Base-by-base conservation (phyloP, 352 stramenopile genomes). In the Globisporangium carolinianum region DNA sequence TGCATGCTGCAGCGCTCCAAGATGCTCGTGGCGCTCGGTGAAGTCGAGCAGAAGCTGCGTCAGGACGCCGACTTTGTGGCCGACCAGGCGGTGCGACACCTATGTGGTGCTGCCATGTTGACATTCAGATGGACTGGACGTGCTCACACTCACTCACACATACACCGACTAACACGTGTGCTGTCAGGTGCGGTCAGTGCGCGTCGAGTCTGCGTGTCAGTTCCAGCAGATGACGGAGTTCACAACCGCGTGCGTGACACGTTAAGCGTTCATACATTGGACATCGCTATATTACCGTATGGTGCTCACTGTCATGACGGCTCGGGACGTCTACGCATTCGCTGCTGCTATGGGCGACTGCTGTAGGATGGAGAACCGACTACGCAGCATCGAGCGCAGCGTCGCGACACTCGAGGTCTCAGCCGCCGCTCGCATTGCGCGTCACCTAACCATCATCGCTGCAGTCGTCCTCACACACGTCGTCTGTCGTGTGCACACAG, bases 21-120 rank as follows among this genome's bases (percentile, higher is more conserved):
- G 45, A 65, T 78, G 45, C 53, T 81, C 8, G 36, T 66, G 6
- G 69, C 72, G 12, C 57, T 81, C 1, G 58, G 66, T 9, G 65
- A 76, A 57, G 67, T 78, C 1, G 72, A 81, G 41, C 62, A 66
- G 17, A 76, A 76, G 43, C 55, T 81, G 4, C 62, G 68, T 0
- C 58, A 72, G 12, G 72, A 81, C 32, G 69, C 68, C 5, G 68
- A 76, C 47, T 51, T 62, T 12, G 62, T 71, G 3, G 62, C 66
- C 10, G 65, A 75, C 32, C 63, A 72, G 53, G 71, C 71, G 35
- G 71, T 79, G 60, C 38, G 54, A 6, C 10, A 3, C 24, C 24
- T 24, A 24, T 24, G 24, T 24, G 24, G 24, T 24, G 24, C 12
- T 32, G 35, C 8, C 3, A 10, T 35, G 4, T 18, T 2, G 12